Evolutionary conservation across 129 eudicot genomes (phyloP).

Genomic region (Silybum marianum): DNA sequence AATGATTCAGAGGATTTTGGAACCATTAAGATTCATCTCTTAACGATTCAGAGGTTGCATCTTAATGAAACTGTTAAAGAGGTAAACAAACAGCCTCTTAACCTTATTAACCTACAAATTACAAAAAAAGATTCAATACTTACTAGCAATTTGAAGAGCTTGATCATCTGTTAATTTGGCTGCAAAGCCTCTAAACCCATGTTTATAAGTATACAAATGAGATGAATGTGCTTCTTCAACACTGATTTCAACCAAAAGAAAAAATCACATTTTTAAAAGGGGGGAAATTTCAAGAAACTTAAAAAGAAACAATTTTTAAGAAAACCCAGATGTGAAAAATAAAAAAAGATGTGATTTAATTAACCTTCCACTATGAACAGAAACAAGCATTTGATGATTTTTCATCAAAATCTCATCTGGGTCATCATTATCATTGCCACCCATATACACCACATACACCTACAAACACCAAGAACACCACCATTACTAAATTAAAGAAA

Average conservation of each 20-base stretch:
- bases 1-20: too few species aligned
- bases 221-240: constrained; percentile 68
- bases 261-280: not conserved
- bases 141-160: constrained; percentile 70
- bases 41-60: too few species aligned
- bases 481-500: not conserved
- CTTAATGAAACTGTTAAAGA: too few species aligned
- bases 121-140: constrained; percentile 11
- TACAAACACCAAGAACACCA: constrained; percentile 25
- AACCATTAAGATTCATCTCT: too few species aligned
- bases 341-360: not conserved
- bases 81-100: too few species aligned
- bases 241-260: constrained; percentile 34
- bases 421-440: constrained; percentile 52
- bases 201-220: constrained; percentile 80
- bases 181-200: constrained; percentile 91
- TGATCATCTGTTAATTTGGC: constrained; percentile 78
- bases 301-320: not conserved
- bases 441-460: constrained; percentile 91
- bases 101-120: too few species aligned
- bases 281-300: not conserved
- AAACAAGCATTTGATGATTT: constrained; percentile 66
- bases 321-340: not conserved
- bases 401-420: constrained; percentile 68
- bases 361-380: constrained; percentile 72